phyloP scores from a whole-genome alignment of 2,329 filamentous ascomycete species.

The Cyphellophora attinorum region DNA sequence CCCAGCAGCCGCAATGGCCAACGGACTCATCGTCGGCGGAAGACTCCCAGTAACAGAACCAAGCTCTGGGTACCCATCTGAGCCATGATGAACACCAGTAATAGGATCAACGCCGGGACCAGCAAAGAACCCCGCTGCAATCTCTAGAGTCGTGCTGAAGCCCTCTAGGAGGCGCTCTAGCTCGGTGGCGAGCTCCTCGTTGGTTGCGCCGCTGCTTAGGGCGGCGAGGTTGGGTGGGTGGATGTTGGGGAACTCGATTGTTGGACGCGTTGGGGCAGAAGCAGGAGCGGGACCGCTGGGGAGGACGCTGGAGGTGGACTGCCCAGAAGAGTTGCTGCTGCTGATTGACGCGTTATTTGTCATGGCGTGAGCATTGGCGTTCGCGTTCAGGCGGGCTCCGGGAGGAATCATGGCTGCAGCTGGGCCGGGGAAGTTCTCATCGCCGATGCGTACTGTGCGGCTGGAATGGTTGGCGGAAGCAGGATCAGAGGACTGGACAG shows the following conservation, averaged over 20 bases:
- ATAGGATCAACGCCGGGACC: too few relatives aligned
- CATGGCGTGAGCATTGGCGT: conserved; percentile 1
- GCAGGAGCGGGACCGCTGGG: not conserved
- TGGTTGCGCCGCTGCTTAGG: conserved; percentile 27
- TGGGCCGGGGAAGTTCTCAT: conserved; percentile 11
- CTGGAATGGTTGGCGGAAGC: conserved; percentile 11
- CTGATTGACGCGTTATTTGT: conserved; percentile 5
- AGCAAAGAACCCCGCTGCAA: too few relatives aligned
- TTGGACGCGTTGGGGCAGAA: conserved; percentile 3
- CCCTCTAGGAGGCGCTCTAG: conserved; percentile 31
- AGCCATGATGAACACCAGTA: too few relatives aligned
- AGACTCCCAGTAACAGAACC: too few relatives aligned
- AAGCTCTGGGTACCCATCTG: too few relatives aligned
- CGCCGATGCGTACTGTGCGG: conserved; percentile 7
- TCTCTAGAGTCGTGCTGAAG: conserved; percentile 28
- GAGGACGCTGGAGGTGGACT: conserved; percentile 3
- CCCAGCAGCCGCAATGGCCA: too few relatives aligned
- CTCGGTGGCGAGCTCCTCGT: conserved; percentile 27
- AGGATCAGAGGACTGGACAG: conserved; percentile 4
- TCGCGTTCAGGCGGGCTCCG: conserved; percentile 3
- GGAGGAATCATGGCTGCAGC: not conserved
- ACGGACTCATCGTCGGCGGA: too few relatives aligned
- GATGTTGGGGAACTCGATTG: conserved; percentile 28
- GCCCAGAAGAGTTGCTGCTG: conserved; percentile 1
- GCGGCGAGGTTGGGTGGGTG: conserved; percentile 29